A percentile compares a stretch with the other conserved stretches of the same genome.
Conservation (phyloP, 192 early-diverging fungal species). For the Backusella australiensis region DNA sequence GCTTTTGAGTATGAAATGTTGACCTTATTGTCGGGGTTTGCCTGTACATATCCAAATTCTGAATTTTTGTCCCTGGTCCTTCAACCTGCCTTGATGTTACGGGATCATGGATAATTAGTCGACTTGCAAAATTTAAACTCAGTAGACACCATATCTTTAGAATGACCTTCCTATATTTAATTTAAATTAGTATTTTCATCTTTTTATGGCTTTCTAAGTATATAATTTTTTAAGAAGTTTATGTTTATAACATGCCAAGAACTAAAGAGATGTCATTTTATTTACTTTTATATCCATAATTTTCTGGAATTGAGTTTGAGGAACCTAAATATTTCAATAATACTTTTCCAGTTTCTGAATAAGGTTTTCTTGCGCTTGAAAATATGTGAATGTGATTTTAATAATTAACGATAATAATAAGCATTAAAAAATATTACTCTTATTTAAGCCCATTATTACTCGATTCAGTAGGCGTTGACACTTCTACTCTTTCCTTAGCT, state of each 20-base stretch:
- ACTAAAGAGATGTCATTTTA: background rate
- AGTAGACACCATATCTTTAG: background rate
- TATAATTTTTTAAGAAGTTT: constrained; percentile 17
- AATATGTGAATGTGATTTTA: background rate
- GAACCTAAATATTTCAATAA: constrained; percentile 21
- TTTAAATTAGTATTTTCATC: background rate
- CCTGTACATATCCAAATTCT: background rate
- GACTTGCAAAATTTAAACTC: background rate
- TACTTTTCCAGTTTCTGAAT: constrained; percentile 9
- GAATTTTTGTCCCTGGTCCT: constrained; percentile 9
- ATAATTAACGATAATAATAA: background rate
- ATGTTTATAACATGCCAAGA: constrained; percentile 20
- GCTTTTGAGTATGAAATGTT: constrained; percentile 2
- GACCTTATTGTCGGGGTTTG: background rate
- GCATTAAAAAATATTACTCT: background rate
- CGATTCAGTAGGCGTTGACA: background rate
- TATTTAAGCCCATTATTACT: background rate
- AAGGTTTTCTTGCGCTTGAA: constrained; percentile 10
- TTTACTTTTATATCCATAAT: constrained; percentile 23
- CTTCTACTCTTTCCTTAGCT: constrained; percentile 8
- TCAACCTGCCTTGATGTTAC: constrained; percentile 4
- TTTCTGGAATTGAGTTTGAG: constrained; percentile 26
- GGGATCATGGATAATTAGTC: background rate
- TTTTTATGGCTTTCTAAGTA: constrained; percentile 19
- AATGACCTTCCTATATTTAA: background rate